phyloP scores from a whole-genome alignment of 73 alveolate genomes.

The Blepharisma japonicum region DNA sequence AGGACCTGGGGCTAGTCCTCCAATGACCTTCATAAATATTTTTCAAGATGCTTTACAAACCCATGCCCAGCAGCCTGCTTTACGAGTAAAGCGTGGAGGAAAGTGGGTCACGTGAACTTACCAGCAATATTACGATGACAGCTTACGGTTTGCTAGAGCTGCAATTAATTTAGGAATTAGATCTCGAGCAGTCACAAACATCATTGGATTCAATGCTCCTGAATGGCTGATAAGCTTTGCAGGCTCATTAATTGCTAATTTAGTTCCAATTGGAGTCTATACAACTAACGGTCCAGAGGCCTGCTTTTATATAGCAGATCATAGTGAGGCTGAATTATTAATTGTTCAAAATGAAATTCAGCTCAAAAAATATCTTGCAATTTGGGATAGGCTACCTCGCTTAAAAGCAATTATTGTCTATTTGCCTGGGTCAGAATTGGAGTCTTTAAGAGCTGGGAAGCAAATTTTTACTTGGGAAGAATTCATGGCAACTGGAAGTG shows the following conservation, averaged over 20 bases:
- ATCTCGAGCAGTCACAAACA: conserved; percentile 57
- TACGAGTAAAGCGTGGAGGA: conserved; percentile 50
- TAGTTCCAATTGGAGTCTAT: conserved; percentile 76
- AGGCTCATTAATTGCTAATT: conserved; percentile 71
- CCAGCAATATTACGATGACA: conserved; percentile 49
- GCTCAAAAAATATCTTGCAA: conserved; percentile 50
- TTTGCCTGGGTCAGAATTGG: conserved; percentile 26
- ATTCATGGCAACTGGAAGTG: conserved; percentile 35
- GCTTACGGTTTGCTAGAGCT: conserved; percentile 62
- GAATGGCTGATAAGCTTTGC: conserved; percentile 75
- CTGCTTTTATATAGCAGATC: conserved; percentile 70
- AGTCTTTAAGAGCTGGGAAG: conserved; percentile 7
- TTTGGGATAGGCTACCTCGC: conserved; percentile 42
- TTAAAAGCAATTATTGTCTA: conserved; percentile 57
- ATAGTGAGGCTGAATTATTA: conserved; percentile 64
- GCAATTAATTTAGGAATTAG: conserved; percentile 62
- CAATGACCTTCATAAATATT: conserved; percentile 32
- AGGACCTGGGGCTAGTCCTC: conserved; percentile 35
- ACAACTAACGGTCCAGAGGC: conserved; percentile 81
- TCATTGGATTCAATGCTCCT: conserved; percentile 82
- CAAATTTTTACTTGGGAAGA: conserved; percentile 56
- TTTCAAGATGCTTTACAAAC: conserved; percentile 29
- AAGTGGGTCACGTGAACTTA: conserved; percentile 53
- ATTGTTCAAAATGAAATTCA: conserved; percentile 64
- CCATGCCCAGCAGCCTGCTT: conserved; percentile 41